Conservation (phyloP, 2,329 filamentous ascomycete species). For the Truncatella angustata region DNA sequence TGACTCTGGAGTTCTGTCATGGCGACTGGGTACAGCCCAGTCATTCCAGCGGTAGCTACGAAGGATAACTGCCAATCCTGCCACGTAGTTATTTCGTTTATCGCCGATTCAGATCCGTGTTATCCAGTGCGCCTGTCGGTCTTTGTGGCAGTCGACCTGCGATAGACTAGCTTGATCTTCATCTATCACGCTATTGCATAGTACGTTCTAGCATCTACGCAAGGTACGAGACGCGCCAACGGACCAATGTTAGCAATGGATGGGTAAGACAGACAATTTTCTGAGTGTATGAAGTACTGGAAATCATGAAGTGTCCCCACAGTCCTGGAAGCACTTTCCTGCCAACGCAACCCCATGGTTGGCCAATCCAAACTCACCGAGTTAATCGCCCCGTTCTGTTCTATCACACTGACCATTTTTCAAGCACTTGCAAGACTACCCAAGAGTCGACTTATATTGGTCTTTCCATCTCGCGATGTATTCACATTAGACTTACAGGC, state of each 20-base stretch:
- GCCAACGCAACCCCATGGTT: neutral
- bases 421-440: too few relatives aligned
- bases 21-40: neutral
- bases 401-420: too few relatives aligned
- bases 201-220: too few relatives aligned
- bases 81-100: neutral
- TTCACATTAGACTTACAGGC: constrained; percentile 1
- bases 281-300: too few relatives aligned
- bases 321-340: too few relatives aligned
- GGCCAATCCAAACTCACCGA: too few relatives aligned
- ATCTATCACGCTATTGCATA: too few relatives aligned
- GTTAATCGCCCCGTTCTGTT: too few relatives aligned
- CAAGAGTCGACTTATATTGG: too few relatives aligned
- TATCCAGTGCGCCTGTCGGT: neutral
- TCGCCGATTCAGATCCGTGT: neutral
- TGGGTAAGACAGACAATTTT: neutral
- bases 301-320: too few relatives aligned
- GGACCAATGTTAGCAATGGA: neutral
- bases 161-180: too few relatives aligned
- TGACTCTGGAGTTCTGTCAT: too few relatives aligned
- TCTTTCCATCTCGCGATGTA: constrained; percentile 2
- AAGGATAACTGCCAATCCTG: neutral
- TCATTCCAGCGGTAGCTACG: neutral
- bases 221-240: neutral
- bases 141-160: neutral